Conservation (phyloP, 768 basidiomycete species). For the Hydnomerulius pinastri region DNA sequence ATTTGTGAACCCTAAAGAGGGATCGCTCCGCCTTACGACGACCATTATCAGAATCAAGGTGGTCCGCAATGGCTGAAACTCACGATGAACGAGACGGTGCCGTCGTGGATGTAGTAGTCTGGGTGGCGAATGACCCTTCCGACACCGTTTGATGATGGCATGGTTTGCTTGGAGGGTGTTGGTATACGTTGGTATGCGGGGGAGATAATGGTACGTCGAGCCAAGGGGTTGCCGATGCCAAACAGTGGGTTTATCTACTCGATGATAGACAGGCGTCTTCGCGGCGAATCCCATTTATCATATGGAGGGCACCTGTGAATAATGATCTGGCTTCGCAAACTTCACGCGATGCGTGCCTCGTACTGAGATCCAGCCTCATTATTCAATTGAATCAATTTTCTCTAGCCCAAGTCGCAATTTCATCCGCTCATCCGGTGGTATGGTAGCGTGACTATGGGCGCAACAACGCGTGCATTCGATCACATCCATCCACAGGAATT, state of each 20-base stretch:
- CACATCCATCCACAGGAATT: slow-evolving; percentile 21
- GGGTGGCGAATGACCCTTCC: slow-evolving; percentile 5
- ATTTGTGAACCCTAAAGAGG: slow-evolving; percentile 35
- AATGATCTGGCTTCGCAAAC: neutral
- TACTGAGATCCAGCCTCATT: neutral
- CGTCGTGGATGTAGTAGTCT: slow-evolving; percentile 14
- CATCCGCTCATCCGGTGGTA: neutral
- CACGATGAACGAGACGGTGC: slow-evolving; percentile 17
- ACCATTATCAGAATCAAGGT: no score
- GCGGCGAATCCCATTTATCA: neutral
- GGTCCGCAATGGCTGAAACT: slow-evolving; percentile 4
- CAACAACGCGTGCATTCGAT: neutral
- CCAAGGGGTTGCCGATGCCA: neutral
- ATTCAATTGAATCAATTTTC: neutral
- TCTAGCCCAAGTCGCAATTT: neutral
- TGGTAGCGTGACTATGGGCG: neutral
- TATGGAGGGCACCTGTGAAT: no score
- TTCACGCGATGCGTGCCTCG: neutral
- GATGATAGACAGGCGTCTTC: neutral
- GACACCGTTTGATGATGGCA: no score
- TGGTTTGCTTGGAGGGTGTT: no score
- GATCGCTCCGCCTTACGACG: slow-evolving; percentile 41
- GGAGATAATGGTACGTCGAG: no score
- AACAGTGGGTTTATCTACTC: slow-evolving; percentile 17
- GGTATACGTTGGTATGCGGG: no score